phyloP scores from a whole-genome alignment of 441 rosid species.

The Corymbia calophylla region DNA sequence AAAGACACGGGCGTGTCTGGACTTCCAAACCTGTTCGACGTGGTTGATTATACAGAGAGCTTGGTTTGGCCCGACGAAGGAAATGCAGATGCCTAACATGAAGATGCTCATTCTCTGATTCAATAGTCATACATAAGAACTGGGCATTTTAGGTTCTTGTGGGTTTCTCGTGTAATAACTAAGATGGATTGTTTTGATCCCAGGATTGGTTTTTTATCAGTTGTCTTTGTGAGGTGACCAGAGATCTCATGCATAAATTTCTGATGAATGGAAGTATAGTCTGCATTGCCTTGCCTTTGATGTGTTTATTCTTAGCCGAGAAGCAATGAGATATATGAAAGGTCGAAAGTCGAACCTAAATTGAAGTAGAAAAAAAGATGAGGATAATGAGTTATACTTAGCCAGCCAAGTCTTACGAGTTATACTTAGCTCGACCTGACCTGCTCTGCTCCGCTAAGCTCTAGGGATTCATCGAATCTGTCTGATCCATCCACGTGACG shows the following conservation, averaged over 20 bases:
- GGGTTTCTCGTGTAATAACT: not conserved
- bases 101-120: not conserved
- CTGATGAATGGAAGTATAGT: not conserved
- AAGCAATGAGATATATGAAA: not conserved
- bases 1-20: not conserved
- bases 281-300: not conserved
- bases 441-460: no score
- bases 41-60: not conserved
- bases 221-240: not conserved
- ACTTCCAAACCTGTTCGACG: rapidly evolving
- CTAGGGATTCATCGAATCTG: not conserved
- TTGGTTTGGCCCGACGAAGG: not conserved
- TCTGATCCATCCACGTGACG: not conserved
- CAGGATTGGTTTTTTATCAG: not conserved
- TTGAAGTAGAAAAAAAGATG: not conserved
- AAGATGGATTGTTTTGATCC: not conserved
- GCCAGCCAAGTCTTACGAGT: no score
- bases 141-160: not conserved
- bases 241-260: not conserved
- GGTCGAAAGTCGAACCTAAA: not conserved
- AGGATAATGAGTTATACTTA: not conserved
- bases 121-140: not conserved
- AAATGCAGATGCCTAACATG: not conserved
- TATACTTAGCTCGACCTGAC: no score
- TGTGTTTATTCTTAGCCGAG: not conserved